Percentiles rank a stretch among this genome's conserved stretches.
These are phyloP conservation scores for Hura crepitans DNA, from an alignment of 441 rosid species.

Conservation along the genomic window DNA sequence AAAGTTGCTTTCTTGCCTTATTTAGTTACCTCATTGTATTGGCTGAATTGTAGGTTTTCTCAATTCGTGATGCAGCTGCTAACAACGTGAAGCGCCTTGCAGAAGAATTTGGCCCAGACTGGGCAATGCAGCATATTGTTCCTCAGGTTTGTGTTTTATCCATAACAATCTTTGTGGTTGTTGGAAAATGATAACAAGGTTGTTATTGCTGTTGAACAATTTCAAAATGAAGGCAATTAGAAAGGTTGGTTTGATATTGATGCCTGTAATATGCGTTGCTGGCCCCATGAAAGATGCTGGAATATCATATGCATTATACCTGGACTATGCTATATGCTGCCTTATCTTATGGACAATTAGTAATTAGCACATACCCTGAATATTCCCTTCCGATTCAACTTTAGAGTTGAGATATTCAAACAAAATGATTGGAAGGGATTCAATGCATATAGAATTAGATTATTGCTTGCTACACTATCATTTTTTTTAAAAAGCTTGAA, in stretches of 20 bases:
- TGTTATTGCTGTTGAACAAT: not conserved
- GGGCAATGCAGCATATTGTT: conserved; percentile 99
- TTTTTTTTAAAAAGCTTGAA: too few species aligned
- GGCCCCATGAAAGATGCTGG: not conserved
- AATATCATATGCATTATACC: not conserved
- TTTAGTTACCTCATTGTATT: conserved; percentile 11
- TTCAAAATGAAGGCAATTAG: not conserved
- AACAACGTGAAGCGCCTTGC: conserved; percentile 93
- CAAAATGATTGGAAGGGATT: not conserved
- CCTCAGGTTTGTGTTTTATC: conserved; percentile 58
- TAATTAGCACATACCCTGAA: not conserved
- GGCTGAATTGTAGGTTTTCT: conserved; percentile 55
- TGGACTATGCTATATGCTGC: not conserved
- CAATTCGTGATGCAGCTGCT: conserved; percentile 99
- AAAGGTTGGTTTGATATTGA: not conserved
- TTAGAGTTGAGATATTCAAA: not conserved
- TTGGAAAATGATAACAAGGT: not conserved
- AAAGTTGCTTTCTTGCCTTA: not conserved
- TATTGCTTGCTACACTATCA: too few species aligned
- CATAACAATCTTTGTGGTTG: not conserved
- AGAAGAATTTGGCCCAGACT: conserved; percentile 97
- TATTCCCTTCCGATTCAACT: not conserved
- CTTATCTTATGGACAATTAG: too few species aligned
- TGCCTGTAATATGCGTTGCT: not conserved
- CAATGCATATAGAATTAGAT: not conserved